Percentiles rank a stretch among this genome's conserved stretches.
Evolutionary conservation across 192 early-diverging fungal species (phyloP).

Genomic region (Gamsiella multidivaricata): DNA sequence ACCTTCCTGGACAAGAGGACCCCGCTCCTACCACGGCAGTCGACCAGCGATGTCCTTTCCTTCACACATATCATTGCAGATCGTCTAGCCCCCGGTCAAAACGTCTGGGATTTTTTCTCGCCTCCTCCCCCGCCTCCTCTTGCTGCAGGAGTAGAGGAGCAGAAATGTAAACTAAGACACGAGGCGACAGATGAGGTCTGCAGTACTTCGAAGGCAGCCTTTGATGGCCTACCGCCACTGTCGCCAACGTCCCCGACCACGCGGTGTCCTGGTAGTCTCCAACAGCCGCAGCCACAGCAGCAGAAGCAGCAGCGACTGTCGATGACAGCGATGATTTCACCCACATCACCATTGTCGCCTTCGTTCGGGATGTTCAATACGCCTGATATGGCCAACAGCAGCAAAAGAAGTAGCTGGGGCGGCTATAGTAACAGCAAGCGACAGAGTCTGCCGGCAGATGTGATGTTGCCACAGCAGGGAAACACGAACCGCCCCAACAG

Average conservation of each 20-base stretch:
- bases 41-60: slow-evolving; percentile 48
- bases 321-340: slow-evolving; percentile 1
- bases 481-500: no score
- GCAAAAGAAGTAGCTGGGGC: not conserved
- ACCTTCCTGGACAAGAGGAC: slow-evolving; percentile 49
- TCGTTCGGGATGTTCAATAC: slow-evolving; percentile 9
- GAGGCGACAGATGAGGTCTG: no score
- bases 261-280: no score
- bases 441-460: slow-evolving; percentile 4
- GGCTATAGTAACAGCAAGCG: not conserved
- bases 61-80: slow-evolving; percentile 51
- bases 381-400: not conserved
- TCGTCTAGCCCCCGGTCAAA: slow-evolving; percentile 34
- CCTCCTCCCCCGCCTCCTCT: slow-evolving; percentile 1
- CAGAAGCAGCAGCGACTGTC: not conserved
- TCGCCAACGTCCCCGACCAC: slow-evolving; percentile 13
- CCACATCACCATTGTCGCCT: slow-evolving; percentile 8
- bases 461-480: not conserved
- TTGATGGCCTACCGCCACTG: not conserved
- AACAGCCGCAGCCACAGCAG: no score
- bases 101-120: slow-evolving; percentile 50
- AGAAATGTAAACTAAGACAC: not conserved
- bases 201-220: no score
- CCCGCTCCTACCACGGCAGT: slow-evolving; percentile 40
- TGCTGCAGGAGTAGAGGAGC: not conserved